Evolutionary conservation across 164 flowering plant genomes (phyloP), one percentile per base, ranked within the genome.

Genomic region (Magnolia changhungtana): DNA sequence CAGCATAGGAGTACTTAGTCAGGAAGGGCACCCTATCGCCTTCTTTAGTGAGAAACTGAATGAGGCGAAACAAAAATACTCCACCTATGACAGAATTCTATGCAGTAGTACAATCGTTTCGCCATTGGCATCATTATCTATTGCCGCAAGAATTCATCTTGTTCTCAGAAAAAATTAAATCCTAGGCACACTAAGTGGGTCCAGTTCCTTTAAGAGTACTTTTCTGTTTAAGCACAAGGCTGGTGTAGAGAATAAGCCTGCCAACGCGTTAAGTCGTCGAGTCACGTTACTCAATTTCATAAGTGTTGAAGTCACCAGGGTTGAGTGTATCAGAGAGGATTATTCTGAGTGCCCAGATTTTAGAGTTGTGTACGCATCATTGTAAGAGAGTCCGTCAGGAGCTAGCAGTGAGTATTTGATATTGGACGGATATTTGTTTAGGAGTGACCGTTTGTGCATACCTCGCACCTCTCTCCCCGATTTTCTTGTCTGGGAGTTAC

Each of bases 71-170:
- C 63, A 23, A 2, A 9, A 23, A 23, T 23, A 75, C 18, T 66
- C 77, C 63, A 75, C 77, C 10, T 75, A 75, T 67, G 18, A 50
- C 13, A 67, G 65, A 75, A 55, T 75, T 75, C 50, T 75, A 67
- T 50, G 77, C 49, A 29, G 61, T 67, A 8, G 77, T 75, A 13
- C 72, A 75, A 29, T 27, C 77, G 29, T 7, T 67, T 14, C 31
- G 64, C 11, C 31, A 72, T 16, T 72, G 74, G 74, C 19, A 37
- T 14, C 74, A 24, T 27, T 72, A 72, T 23, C 64, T 72, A 13
- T 2, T 72, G 13, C 64, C 7, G 13, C 49, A 55, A 21, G 65
- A 72, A 13, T 72, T 55, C n/a, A 49, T 72, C 7, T 23, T 55
- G 14, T 21, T 29, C 14, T 51, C 74, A 3, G 65, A 72, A 23